These are phyloP conservation scores for Plantago lanceolata DNA, from an alignment of 305 asterid species.

Conservation along the genomic window DNA sequence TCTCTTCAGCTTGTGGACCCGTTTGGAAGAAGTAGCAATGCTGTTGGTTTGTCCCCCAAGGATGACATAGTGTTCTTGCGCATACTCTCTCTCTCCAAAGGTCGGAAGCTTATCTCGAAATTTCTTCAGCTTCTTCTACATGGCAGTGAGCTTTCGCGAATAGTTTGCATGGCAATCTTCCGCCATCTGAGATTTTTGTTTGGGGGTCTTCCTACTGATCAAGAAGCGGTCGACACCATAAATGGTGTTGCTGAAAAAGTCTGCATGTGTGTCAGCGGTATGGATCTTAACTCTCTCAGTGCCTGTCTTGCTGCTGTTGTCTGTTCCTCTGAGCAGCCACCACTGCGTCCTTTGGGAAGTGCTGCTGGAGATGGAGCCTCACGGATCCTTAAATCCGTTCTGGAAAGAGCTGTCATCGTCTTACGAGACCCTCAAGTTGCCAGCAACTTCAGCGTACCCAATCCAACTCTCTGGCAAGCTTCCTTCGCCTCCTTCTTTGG, in stretches of 20 bases:
- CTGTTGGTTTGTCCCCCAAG: constrained; percentile 59
- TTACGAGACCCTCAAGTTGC: constrained; percentile 51
- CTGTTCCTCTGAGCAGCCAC: constrained; percentile 92
- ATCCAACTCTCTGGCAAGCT: constrained; percentile 88
- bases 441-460: constrained; percentile 55
- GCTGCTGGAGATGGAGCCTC: constrained; percentile 92
- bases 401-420: constrained; percentile 72
- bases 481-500: constrained; percentile 85
- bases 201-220: constrained; percentile 67
- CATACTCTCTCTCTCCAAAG: constrained; percentile 75
- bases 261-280: constrained; percentile 44
- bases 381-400: constrained; percentile 64
- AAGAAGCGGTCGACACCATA: constrained; percentile 49
- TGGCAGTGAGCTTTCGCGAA: constrained; percentile 72
- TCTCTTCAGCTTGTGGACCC: constrained; percentile 94
- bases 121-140: constrained; percentile 81
- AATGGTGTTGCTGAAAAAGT: constrained; percentile 57
- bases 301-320: constrained; percentile 97
- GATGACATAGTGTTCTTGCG: constrained; percentile 81
- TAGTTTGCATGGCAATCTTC: constrained; percentile 91
- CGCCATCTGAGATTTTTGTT: constrained; percentile 79
- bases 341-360: constrained; percentile 87
- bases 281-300: constrained; percentile 88
- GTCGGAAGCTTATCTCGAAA: constrained; percentile 72
- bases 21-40: constrained; percentile 56